Evolutionary conservation across 805 yeast species (phyloP).

Genomic region (Starmera quercuum): DNA sequence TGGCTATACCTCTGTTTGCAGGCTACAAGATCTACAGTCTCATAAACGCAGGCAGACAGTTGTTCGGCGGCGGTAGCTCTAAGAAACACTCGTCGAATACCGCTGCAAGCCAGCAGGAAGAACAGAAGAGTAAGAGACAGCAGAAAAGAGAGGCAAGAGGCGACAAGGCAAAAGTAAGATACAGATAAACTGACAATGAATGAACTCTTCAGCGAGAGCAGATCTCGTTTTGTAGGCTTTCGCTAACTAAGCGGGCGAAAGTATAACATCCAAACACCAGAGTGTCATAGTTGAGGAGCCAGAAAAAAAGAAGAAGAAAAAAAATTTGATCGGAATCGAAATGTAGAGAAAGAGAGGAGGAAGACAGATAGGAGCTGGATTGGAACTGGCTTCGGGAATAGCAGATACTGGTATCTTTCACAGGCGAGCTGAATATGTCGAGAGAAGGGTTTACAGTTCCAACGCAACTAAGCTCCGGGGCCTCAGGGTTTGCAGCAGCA

Average conservation of each 20-base stretch:
- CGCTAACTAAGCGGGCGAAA: no score
- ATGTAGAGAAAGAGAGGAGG: no score
- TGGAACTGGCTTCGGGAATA: no score
- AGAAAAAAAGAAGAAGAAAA: no score
- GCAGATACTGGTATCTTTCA: no score
- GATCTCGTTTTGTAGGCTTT: no score
- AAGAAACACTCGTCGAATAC: constrained; percentile 2
- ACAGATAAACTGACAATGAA: constrained; percentile 23
- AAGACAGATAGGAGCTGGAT: no score
- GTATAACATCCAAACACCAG: no score
- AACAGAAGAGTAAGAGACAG: constrained; percentile 32
- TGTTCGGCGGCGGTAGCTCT: constrained; percentile 14
- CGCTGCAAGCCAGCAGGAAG: constrained; percentile 4
- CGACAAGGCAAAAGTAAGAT: constrained; percentile 27
- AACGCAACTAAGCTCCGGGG: constrained; percentile 72
- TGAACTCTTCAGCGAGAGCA: no score
- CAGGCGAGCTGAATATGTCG: constrained; percentile 27
- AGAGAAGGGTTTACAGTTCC: constrained; percentile 89
- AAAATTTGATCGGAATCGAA: no score
- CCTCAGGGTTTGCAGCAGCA: constrained; percentile 61
- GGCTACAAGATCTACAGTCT: constrained; percentile 35
- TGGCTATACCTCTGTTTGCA: constrained; percentile 36
- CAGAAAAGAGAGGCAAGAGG: constrained; percentile 31
- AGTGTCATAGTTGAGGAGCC: no score
- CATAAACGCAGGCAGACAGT: constrained; percentile 16